Evolutionary conservation across 352 stramenopile species (phyloP).

Genomic region (Pythium brassicae): DNA sequence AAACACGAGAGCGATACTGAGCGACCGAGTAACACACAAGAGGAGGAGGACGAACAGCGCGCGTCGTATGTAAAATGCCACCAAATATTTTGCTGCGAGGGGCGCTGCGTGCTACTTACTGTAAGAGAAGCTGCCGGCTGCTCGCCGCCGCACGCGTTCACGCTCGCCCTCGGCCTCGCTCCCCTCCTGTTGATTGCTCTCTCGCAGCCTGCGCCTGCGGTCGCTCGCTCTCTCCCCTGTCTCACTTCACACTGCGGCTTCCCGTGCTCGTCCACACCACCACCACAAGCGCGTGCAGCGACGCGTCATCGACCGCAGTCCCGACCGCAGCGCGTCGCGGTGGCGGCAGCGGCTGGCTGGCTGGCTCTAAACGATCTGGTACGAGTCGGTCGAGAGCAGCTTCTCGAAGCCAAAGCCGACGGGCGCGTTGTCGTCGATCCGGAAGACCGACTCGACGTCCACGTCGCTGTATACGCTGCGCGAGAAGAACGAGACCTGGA

Average conservation of each 20-base stretch:
- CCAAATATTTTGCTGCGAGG: too few relatives aligned
- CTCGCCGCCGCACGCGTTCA: too few relatives aligned
- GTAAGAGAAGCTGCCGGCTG: too few relatives aligned
- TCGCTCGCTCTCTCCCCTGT: too few relatives aligned
- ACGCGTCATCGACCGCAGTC: too few relatives aligned
- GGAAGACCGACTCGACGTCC: conserved; percentile 70
- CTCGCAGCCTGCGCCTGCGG: too few relatives aligned
- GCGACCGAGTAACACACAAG: not conserved
- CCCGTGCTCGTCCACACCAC: not conserved
- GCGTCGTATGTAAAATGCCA: too few relatives aligned
- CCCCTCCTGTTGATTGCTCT: too few relatives aligned
- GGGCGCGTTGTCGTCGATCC: conserved; percentile 64
- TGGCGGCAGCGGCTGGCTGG: not conserved
- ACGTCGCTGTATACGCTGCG: conserved; percentile 85
- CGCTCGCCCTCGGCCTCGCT: too few relatives aligned
- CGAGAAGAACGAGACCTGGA: conserved; percentile 88
- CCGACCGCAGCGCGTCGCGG: too few relatives aligned
- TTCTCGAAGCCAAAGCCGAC: conserved; percentile 85
- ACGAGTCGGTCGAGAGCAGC: conserved; percentile 82
- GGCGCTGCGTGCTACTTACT: too few relatives aligned
- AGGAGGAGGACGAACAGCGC: too few relatives aligned
- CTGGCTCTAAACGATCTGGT: conserved; percentile 84
- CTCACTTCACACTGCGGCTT: not conserved
- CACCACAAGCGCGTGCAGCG: not conserved
- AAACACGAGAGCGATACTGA: not conserved